These are phyloP conservation scores for Paraphaeosphaeria minitans DNA, from an alignment of 2,329 filamentous ascomycete species.

Conservation along the genomic window DNA sequence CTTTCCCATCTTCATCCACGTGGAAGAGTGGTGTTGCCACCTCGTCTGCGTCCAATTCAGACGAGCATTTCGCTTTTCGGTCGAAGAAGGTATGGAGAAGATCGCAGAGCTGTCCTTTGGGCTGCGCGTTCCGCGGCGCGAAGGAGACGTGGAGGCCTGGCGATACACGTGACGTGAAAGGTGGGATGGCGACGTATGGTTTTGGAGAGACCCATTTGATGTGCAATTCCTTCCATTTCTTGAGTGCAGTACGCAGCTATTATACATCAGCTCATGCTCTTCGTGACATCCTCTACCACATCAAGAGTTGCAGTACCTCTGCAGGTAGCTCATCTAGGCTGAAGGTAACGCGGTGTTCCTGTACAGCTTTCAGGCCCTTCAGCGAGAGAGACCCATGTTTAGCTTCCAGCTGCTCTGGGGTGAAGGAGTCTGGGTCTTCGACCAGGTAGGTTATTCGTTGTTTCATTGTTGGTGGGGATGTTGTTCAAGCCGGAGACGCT, in stretches of 20 bases:
- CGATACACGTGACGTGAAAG: conserved; percentile 75
- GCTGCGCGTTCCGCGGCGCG: conserved; percentile 59
- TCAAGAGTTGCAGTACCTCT: conserved; percentile 63
- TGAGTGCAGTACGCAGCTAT: conserved; percentile 67
- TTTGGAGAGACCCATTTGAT: conserved; percentile 74
- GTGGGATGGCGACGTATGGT: conserved; percentile 65
- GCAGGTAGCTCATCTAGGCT: conserved; percentile 73
- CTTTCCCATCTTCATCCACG: conserved; percentile 60
- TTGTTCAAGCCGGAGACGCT: neutral
- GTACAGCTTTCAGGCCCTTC: conserved; percentile 66
- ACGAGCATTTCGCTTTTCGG: conserved; percentile 59
- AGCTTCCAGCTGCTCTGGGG: conserved; percentile 67
- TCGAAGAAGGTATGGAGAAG: conserved; percentile 65
- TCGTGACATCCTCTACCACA: too few relatives aligned
- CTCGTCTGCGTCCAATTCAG: conserved; percentile 54
- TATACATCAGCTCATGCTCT: conserved; percentile 15
- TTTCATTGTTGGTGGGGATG: conserved; percentile 57
- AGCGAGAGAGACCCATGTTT: conserved; percentile 61
- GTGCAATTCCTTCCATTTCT: conserved; percentile 72
- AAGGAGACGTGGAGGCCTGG: conserved; percentile 84
- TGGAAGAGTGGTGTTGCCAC: conserved; percentile 67
- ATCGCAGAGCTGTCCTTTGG: conserved; percentile 56
- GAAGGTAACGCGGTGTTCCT: conserved; percentile 80
- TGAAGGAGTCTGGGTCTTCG: conserved; percentile 67
- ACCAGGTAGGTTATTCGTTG: conserved; percentile 78